A percentile compares a stretch with the other conserved stretches of the same genome.
phyloP scores from a whole-genome alignment of 2,329 filamentous ascomycete species.

The Chlorencoelia australis region DNA sequence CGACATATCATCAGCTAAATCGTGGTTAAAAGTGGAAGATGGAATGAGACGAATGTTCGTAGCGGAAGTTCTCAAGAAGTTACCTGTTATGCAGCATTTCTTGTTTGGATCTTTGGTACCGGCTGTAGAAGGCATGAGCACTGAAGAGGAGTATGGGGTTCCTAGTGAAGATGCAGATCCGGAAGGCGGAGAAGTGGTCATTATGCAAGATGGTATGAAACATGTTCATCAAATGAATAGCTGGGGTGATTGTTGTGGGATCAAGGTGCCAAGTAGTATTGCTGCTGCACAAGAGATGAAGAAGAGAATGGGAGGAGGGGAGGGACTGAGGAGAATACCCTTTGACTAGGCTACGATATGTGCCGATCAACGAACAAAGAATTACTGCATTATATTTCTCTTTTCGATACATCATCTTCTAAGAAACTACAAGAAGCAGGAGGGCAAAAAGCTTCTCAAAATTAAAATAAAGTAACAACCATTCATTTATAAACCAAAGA shows the following conservation, averaged over 20 bases:
- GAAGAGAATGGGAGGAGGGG: constrained; percentile 55
- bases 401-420: too few species aligned
- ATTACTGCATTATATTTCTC: too few species aligned
- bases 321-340: constrained; percentile 61
- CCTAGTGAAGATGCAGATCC: constrained; percentile 39
- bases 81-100: constrained; percentile 99
- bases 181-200: constrained; percentile 48
- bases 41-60: constrained; percentile 98
- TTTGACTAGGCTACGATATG: constrained; percentile 53
- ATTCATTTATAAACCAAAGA: too few species aligned
- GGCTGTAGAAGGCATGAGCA: constrained; percentile 72
- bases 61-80: constrained; percentile 80
- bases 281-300: constrained; percentile 83
- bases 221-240: constrained; percentile 62
- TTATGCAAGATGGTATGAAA: constrained; percentile 54
- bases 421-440: too few species aligned
- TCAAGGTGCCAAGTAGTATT: constrained; percentile 89
- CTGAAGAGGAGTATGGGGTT: constrained; percentile 42
- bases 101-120: constrained; percentile 81
- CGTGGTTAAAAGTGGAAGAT: constrained; percentile 83
- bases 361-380: background rate
- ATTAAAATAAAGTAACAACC: too few species aligned
- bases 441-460: too few species aligned
- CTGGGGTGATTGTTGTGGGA: constrained; percentile 97
- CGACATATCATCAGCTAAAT: constrained; percentile 84